Evolutionary conservation across 176 grass and related monocot genomes (phyloP).

Genomic region (Aegilops sharonensis): DNA sequence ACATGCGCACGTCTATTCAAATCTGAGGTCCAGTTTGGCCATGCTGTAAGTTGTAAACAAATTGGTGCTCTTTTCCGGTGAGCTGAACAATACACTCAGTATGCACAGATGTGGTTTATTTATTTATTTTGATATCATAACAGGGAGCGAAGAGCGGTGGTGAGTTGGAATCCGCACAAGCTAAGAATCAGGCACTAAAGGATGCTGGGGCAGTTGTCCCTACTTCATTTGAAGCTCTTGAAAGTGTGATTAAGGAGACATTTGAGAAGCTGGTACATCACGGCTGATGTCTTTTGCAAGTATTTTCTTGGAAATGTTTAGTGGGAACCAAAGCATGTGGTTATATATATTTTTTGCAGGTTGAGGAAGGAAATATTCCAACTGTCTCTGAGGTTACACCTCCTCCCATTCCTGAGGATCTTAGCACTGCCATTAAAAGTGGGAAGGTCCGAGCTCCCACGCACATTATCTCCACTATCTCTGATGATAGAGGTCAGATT

Average conservation of each 20-base stretch:
- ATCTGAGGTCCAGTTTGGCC: conserved; percentile 98
- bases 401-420: conserved; percentile 90
- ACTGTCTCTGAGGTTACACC: conserved; percentile 78
- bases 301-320: neutral
- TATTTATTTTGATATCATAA: conserved; percentile 33
- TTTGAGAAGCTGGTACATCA: conserved; percentile 83
- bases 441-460: conserved; percentile 98
- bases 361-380: conserved; percentile 91
- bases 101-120: neutral
- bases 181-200: conserved; percentile 85
- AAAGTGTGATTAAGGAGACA: conserved; percentile 78
- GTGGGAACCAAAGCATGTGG: neutral
- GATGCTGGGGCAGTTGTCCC: conserved; percentile 96
- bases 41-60: conserved; percentile 75
- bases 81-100: conserved; percentile 15
- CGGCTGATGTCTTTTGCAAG: conserved; percentile 6
- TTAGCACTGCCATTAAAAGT: conserved; percentile 94
- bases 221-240: conserved; percentile 94
- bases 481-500: conserved; percentile 96
- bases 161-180: conserved; percentile 96
- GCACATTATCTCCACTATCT: conserved; percentile 99
- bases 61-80: neutral
- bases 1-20: conserved; percentile 96
- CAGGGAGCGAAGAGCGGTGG: conserved; percentile 96
- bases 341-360: conserved; percentile 43